Percentiles rank a stretch among this genome's conserved stretches.
phyloP scores from a whole-genome alignment of 768 basidiomycete genomes.

The Tylopilus cervinicoccineus region DNA sequence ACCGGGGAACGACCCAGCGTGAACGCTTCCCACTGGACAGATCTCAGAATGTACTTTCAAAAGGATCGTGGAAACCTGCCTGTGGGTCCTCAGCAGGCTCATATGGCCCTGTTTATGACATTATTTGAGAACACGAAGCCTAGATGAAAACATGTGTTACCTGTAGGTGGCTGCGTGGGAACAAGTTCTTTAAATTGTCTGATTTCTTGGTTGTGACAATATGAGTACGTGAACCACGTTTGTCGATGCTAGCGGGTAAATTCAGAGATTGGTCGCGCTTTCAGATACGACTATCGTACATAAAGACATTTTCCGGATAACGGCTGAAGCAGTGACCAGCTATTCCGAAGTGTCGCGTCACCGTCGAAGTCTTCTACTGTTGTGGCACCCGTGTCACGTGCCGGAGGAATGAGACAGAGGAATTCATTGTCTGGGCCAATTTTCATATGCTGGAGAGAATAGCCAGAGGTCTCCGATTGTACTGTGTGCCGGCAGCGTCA shows the following conservation, averaged over 20 bases:
- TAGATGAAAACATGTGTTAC: conserved; percentile 37
- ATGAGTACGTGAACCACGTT: conserved; percentile 97
- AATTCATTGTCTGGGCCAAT: conserved; percentile 67
- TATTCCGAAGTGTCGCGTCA: conserved; percentile 64
- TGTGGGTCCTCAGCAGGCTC: conserved; percentile 84
- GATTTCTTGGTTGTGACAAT: conserved; percentile 92
- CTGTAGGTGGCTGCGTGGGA: conserved; percentile 62
- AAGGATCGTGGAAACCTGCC: conserved; percentile 42
- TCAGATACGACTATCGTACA: conserved; percentile 50
- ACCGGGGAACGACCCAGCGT: conserved; percentile 70
- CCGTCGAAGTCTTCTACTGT: conserved; percentile 54
- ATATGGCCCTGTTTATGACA: conserved; percentile 51
- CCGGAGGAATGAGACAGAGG: conserved; percentile 74
- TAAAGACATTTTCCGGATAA: conserved; percentile 81
- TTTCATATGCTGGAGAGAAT: conserved; percentile 70
- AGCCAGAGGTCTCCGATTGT: conserved; percentile 31
- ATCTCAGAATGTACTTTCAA: conserved; percentile 20
- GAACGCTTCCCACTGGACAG: conserved; percentile 68
- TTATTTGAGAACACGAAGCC: conserved; percentile 18
- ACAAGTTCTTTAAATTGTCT: conserved; percentile 90
- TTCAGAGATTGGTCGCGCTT: conserved; percentile 29
- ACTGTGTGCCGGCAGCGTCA: conserved; percentile 15
- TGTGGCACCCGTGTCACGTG: conserved; percentile 42
- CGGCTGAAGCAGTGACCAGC: conserved; percentile 81
- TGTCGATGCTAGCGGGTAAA: conserved; percentile 60